These are phyloP conservation scores for Aspergillus baeticus DNA, from an alignment of 495 filamentous ascomycete genomes.

Conservation along the genomic window DNA sequence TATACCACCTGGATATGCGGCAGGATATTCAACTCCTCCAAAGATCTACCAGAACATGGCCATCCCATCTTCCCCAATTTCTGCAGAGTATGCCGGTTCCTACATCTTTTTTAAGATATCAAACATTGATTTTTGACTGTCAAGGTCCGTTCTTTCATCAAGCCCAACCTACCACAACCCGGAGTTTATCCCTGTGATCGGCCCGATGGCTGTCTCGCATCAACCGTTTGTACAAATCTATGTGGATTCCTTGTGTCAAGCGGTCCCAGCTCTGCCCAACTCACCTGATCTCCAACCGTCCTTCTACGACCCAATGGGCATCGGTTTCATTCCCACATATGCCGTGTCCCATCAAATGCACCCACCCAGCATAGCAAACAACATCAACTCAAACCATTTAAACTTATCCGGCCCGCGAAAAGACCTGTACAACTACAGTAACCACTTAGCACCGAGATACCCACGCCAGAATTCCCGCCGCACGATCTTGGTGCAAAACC, in stretches of 20 bases:
- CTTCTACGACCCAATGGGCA: slow-evolving; percentile 30
- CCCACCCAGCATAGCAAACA: slow-evolving; percentile 14
- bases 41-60: slow-evolving; percentile 27
- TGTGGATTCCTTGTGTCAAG: slow-evolving; percentile 25
- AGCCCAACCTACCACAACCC: slow-evolving; percentile 28
- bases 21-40: slow-evolving; percentile 40
- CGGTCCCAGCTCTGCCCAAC: slow-evolving; percentile 29
- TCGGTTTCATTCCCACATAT: slow-evolving; percentile 34
- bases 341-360: slow-evolving; percentile 27
- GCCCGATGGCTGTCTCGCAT: slow-evolving; percentile 24
- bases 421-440: slow-evolving; percentile 13
- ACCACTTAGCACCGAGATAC: background rate
- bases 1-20: slow-evolving; percentile 24
- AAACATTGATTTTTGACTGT: background rate
- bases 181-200: slow-evolving; percentile 33
- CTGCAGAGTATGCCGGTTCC: slow-evolving; percentile 35
- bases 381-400: slow-evolving; percentile 2
- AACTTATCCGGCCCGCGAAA: slow-evolving; percentile 9
- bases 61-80: slow-evolving; percentile 38
- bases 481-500: slow-evolving; percentile 25
- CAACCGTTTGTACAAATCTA: slow-evolving; percentile 35
- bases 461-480: background rate
- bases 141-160: slow-evolving; percentile 26
- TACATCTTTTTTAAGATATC: background rate
- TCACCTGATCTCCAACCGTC: slow-evolving; percentile 32